These are phyloP conservation scores for Irpex lacteus DNA, from an alignment of 1,284 basidiomycete species.

Conservation along the genomic window DNA sequence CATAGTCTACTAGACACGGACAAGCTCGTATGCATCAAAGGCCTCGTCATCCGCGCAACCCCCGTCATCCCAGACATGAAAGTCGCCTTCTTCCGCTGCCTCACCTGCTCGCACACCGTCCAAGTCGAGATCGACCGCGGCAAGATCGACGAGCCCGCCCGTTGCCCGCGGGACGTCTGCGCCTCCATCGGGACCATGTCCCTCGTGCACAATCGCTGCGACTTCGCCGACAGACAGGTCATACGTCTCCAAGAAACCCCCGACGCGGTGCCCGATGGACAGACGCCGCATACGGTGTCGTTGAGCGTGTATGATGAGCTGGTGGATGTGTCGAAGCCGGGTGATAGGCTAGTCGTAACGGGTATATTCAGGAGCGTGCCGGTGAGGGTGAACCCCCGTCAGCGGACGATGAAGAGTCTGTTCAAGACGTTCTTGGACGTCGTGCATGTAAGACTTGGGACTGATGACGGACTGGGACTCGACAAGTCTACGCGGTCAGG, in stretches of 20 bases:
- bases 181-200: slow-evolving; percentile 86
- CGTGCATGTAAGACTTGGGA: slow-evolving; percentile 84
- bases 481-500: slow-evolving; percentile 80
- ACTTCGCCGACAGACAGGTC: slow-evolving; percentile 94
- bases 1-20: slow-evolving; percentile 72
- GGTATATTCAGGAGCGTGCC: slow-evolving; percentile 96
- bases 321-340: slow-evolving; percentile 93
- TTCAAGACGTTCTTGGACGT: slow-evolving; percentile 98
- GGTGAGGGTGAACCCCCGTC: slow-evolving; percentile 89
- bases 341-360: slow-evolving; percentile 88
- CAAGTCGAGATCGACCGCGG: slow-evolving; percentile 96
- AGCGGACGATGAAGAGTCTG: slow-evolving; percentile 89
- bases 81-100: slow-evolving; percentile 95
- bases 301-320: slow-evolving; percentile 97
- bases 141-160: slow-evolving; percentile 89
- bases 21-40: slow-evolving; percentile 94
- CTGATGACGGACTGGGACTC: slow-evolving; percentile 69
- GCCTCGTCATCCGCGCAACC: slow-evolving; percentile 95
- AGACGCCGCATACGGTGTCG: slow-evolving; percentile 96
- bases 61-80: slow-evolving; percentile 99
- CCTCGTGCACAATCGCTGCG: slow-evolving; percentile 95
- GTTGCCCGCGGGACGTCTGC: slow-evolving; percentile 93
- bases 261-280: slow-evolving; percentile 96
- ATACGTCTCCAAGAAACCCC: slow-evolving; percentile 96
- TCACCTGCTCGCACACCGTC: slow-evolving; percentile 93